Evolutionary conservation across 2,329 filamentous ascomycete genomes (phyloP).

Genomic region (Pseudogymnoascus sp.): DNA sequence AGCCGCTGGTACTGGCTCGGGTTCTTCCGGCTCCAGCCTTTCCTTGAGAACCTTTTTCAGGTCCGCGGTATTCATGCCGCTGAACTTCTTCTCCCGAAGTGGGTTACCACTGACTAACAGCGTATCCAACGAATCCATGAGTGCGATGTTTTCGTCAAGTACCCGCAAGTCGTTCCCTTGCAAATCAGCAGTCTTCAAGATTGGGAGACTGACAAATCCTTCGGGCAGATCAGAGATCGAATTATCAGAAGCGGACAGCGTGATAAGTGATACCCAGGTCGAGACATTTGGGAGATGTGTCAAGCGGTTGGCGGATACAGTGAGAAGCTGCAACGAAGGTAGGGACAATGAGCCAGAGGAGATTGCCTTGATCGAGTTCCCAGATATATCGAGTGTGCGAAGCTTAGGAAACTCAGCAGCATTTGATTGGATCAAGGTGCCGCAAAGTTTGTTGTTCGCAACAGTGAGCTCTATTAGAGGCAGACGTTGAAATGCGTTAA

Average conservation of each 20-base stretch:
- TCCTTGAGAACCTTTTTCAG: conserved; percentile 65
- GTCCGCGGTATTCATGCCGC: conserved; percentile 70
- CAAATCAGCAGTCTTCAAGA: conserved; percentile 70
- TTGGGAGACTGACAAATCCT: conserved; percentile 60
- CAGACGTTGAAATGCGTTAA: conserved; percentile 57
- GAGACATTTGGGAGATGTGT: conserved; percentile 63
- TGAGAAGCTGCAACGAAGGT: conserved; percentile 64
- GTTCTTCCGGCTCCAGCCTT: conserved; percentile 49
- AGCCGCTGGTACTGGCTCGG: conserved; percentile 15
- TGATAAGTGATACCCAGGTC: conserved; percentile 65
- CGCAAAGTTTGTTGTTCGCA: conserved; percentile 70
- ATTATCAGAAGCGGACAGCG: conserved; percentile 74
- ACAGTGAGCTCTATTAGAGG: conserved; percentile 66
- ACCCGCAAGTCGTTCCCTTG: conserved; percentile 74
- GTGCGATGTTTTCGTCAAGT: conserved; percentile 66
- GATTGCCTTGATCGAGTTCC: conserved; percentile 55
- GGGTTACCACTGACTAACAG: conserved; percentile 84
- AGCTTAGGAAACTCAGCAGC: conserved; percentile 54
- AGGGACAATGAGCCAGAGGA: conserved; percentile 33
- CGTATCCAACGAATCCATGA: conserved; percentile 69
- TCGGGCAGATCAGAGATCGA: conserved; percentile 65
- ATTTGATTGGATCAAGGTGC: conserved; percentile 58
- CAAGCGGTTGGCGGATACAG: conserved; percentile 74
- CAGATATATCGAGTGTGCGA: conserved; percentile 68
- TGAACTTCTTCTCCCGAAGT: conserved; percentile 76